Evolutionary conservation across 805 yeast species (phyloP), one percentile per base, ranked within the genome.

Genomic region (Komagataella ulmi): DNA sequence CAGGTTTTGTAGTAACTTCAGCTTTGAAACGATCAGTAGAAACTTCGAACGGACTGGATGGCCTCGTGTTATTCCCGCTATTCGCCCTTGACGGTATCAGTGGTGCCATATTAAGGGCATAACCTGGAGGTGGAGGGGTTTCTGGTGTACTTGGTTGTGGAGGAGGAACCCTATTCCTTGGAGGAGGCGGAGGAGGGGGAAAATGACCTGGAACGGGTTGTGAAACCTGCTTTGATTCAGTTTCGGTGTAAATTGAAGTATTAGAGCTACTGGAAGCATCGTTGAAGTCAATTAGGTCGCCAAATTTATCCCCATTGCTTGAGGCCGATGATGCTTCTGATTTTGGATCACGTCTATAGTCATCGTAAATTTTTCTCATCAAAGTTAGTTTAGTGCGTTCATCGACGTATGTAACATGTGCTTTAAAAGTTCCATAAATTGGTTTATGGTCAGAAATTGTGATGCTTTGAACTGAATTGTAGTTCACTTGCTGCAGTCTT

Each of bases 401-500:
- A 63, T 93, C 85, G 36, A 90, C 73, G 52, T 86, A 76, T 51
- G 79, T 75, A 17, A 88, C 90, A 17, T 68, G 71, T 12, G 86
- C 79, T 17, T 65, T 65, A 59, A 81, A 88, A 2, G 76, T 62
- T 0, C 87, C 90, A 59, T 74, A 76, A 0, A 88, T 95, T 0
- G 96, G 95, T 44, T 91, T 67, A 61, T 88, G 96, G 60, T 88
- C 96, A 0, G 93, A 85, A 56, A 83, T 80, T 8, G 70, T 59
- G n/a, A 85, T 69, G 23, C 73, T 70, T 18, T 69, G 74, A 7
- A 72, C 76, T 51, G 80, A 69, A 12, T 76, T 73, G 62, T 88
- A 88, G 8, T 69, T 64, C 2, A 71, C 55, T 53, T 83, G 87
- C 46, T 66, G 70, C 51, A 87, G 63, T 17, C 74, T 69, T n/a